phyloP scores from a whole-genome alignment of 2,329 filamentous ascomycete genomes.

The Cyanodermella asteris region DNA sequence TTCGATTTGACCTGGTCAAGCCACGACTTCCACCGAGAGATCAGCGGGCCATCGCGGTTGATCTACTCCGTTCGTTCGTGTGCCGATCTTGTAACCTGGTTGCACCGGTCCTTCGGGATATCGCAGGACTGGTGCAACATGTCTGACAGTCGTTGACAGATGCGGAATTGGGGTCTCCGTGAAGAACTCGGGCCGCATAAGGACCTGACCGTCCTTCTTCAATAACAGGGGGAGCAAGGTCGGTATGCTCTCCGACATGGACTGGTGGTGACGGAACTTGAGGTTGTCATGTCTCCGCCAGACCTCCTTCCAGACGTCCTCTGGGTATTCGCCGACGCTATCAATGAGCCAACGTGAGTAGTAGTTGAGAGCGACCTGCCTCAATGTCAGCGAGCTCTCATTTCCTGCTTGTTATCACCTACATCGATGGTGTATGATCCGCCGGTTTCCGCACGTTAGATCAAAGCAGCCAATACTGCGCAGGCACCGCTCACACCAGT shows the following conservation, averaged over 20 bases:
- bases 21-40: constrained; percentile 18
- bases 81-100: constrained; percentile 26
- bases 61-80: constrained; percentile 29
- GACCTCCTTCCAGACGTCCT: constrained; percentile 25
- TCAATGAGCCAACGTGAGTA: constrained; percentile 22
- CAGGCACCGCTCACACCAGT: constrained; percentile 21
- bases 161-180: constrained; percentile 18
- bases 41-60: constrained; percentile 25
- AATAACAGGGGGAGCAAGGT: constrained; percentile 19
- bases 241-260: constrained; percentile 22
- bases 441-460: constrained; percentile 17
- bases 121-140: constrained; percentile 23
- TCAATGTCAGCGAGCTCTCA: not conserved
- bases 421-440: constrained; percentile 21
- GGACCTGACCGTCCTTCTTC: constrained; percentile 15
- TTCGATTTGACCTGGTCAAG: too few relatives aligned
- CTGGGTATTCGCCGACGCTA: constrained; percentile 18
- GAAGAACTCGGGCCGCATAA: constrained; percentile 29
- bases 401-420: constrained; percentile 7
- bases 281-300: constrained; percentile 24
- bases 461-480: constrained; percentile 21
- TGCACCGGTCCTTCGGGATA: constrained; percentile 18
- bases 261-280: constrained; percentile 29
- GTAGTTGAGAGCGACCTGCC: constrained; percentile 19
- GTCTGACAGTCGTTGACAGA: constrained; percentile 17